Conservation (phyloP, 257 asterid species). For the Lycium barbarum region DNA sequence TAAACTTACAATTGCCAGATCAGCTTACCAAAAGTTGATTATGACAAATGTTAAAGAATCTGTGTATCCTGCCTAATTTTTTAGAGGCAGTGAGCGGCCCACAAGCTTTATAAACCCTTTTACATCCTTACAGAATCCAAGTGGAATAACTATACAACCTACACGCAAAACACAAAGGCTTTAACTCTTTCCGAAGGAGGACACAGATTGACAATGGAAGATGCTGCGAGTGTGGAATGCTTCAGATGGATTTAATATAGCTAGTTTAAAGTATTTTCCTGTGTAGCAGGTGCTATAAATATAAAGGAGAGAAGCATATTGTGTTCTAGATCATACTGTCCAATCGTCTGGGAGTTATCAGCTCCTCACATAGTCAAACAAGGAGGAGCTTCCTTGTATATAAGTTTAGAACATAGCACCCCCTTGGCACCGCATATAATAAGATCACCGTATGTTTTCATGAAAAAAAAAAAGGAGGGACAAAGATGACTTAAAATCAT, state of each 20-base stretch:
- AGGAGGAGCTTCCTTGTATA: neutral
- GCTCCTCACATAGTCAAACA: neutral
- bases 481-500: neutral
- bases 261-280: neutral
- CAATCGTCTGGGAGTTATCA: neutral
- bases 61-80: neutral
- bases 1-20: neutral
- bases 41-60: neutral
- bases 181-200: neutral
- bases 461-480: neutral
- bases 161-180: neutral
- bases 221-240: neutral
- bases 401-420: neutral
- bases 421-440: neutral
- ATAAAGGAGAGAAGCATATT: neutral
- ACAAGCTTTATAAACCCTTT: constrained; percentile 4
- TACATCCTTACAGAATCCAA: neutral
- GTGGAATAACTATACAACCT: neutral
- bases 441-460: neutral
- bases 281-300: neutral
- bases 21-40: neutral
- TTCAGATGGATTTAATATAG: neutral
- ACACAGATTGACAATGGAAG: neutral
- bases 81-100: neutral
- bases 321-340: neutral